phyloP scores from a whole-genome alignment of 306 rosid genomes.

The Vigna nakashimae region DNA sequence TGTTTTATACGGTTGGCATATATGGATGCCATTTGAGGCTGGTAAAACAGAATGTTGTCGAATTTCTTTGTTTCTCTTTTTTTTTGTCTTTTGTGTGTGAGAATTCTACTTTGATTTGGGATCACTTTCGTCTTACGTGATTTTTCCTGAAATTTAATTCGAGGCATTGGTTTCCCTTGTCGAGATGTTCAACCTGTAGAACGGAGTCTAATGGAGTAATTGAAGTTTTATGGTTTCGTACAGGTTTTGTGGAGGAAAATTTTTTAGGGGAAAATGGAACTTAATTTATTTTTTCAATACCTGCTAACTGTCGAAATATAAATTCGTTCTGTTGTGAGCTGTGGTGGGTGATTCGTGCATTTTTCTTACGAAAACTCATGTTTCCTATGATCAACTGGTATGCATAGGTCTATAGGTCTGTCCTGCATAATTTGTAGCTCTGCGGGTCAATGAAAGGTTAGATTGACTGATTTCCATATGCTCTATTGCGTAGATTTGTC shows the following conservation, averaged over 20 bases:
- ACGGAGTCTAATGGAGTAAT: neutral
- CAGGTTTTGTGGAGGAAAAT: neutral
- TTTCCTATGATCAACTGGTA: no score
- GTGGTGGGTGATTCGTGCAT: no score
- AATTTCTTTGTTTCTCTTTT: neutral
- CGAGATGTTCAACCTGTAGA: neutral
- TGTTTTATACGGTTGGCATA: slow-evolving; percentile 38
- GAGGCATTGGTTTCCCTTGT: neutral
- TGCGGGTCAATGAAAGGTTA: no score
- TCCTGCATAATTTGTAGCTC: no score
- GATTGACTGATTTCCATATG: no score
- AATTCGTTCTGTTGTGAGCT: no score
- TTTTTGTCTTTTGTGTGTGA: neutral
- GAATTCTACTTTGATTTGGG: slow-evolving; percentile 8
- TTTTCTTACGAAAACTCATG: no score
- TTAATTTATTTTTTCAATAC: neutral
- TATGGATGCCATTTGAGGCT: slow-evolving; percentile 37
- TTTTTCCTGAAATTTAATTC: neutral
- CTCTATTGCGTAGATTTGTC: no score
- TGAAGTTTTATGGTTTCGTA: neutral
- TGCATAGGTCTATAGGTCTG: no score
- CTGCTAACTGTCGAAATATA: neutral
- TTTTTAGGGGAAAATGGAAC: neutral
- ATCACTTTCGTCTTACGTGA: neutral
- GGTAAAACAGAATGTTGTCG: neutral